Percentiles rank a stretch among this genome's conserved stretches.
phyloP scores from a whole-genome alignment of 116 monocot species.

The Thalassia testudinum region DNA sequence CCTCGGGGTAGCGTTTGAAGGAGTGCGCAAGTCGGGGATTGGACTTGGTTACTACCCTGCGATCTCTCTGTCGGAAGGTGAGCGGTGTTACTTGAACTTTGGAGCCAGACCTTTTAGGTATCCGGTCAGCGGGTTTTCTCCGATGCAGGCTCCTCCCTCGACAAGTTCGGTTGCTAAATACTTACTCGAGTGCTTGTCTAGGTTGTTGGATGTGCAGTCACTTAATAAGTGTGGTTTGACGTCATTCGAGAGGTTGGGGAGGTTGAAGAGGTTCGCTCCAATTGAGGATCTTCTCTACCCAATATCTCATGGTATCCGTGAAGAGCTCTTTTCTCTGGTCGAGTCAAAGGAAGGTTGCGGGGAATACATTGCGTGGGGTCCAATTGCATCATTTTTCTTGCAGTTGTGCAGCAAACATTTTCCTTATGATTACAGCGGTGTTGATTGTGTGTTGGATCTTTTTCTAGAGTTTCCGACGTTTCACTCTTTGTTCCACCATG shows the following conservation, averaged over 20 bases:
- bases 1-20: conserved; percentile 79
- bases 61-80: conserved; percentile 92
- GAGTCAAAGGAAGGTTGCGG: conserved; percentile 7
- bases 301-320: conserved; percentile 61
- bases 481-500: conserved; percentile 35
- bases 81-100: conserved; percentile 83
- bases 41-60: conserved; percentile 69
- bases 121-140: conserved; percentile 57
- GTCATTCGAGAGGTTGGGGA: conserved; percentile 64
- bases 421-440: conserved; percentile 47
- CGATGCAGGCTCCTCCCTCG: conserved; percentile 57
- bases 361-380: conserved; percentile 66
- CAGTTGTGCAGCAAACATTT: conserved; percentile 38
- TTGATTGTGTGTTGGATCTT: conserved; percentile 53
- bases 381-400: conserved; percentile 36
- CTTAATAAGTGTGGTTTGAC: conserved; percentile 39
- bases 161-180: conserved; percentile 24
- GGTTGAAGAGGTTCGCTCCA: conserved; percentile 58
- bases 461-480: conserved; percentile 54
- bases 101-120: conserved; percentile 73
- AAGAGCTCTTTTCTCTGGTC: conserved; percentile 41
- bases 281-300: conserved; percentile 47
- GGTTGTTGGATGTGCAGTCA: conserved; percentile 57
- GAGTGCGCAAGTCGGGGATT: conserved; percentile 34
- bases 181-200: conserved; percentile 58